Evolutionary conservation across 352 stramenopile genomes (phyloP).

Genomic region (Phytophthora citricola): DNA sequence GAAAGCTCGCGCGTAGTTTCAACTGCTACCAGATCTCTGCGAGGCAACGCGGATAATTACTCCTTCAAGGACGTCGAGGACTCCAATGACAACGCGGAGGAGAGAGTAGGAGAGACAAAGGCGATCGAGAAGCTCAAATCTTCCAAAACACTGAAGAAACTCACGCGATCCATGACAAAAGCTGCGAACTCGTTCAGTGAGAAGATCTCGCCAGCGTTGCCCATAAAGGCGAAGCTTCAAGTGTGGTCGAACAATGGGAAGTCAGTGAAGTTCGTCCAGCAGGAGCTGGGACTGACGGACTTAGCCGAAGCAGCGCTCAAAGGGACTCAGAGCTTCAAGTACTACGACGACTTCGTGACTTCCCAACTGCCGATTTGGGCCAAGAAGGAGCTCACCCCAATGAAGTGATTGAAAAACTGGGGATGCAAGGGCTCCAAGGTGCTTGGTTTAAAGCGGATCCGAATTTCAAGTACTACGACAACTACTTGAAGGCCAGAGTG

Average conservation of each 20-base stretch:
- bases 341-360: constrained; percentile 23
- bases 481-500: neutral
- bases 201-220: constrained; percentile 8
- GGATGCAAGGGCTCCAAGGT: neutral
- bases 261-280: constrained; percentile 12
- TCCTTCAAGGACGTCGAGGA: constrained; percentile 3
- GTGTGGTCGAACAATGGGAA: constrained; percentile 15
- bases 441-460: neutral
- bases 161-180: neutral
- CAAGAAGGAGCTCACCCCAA: constrained; percentile 6
- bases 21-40: too few relatives aligned
- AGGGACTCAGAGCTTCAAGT: neutral
- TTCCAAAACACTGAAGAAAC: constrained; percentile 9
- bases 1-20: too few relatives aligned
- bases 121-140: constrained; percentile 3
- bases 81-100: neutral
- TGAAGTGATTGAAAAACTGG: constrained; percentile 6
- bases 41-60: neutral
- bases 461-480: constrained; percentile 25
- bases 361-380: constrained; percentile 21
- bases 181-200: constrained; percentile 2
- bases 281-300: constrained; percentile 4
- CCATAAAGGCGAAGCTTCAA: constrained; percentile 5
- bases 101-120: neutral
- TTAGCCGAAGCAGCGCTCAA: neutral